Conservation (phyloP, 768 basidiomycete species). For the Lentinula detonsa region DNA sequence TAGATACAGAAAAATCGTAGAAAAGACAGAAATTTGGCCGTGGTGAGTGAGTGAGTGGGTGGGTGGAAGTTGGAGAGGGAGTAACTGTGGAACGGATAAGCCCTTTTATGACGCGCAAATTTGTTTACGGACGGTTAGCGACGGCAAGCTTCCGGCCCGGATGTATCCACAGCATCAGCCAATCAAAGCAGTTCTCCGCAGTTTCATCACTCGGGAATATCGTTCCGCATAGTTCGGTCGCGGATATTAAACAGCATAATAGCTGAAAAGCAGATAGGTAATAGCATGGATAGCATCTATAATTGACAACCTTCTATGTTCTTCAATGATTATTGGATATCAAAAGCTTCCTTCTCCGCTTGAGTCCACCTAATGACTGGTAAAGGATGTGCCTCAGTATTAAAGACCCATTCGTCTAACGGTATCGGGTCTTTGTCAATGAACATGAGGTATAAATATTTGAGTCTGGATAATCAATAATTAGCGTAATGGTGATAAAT, state of each 20-base stretch:
- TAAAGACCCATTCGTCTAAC: constrained; percentile 54
- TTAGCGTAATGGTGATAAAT: not conserved
- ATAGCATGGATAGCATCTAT: not conserved
- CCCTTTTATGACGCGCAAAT: not conserved
- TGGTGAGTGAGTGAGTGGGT: not conserved
- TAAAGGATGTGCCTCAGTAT: constrained; percentile 73
- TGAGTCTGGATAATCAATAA: constrained; percentile 37
- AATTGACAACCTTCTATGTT: not conserved
- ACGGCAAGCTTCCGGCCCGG: not conserved
- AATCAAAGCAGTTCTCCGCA: not conserved
- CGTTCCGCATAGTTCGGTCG: not conserved
- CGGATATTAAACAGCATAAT: not conserved
- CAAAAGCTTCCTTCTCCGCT: constrained; percentile 2
- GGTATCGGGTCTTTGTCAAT: constrained; percentile 54
- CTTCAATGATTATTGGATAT: not conserved
- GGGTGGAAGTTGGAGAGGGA: not conserved
- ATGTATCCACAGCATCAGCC: not conserved
- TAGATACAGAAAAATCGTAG: not conserved
- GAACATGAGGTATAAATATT: constrained; percentile 72
- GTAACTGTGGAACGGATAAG: not conserved
- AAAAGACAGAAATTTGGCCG: not conserved
- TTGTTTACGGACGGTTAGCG: not conserved
- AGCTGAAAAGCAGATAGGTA: not conserved
- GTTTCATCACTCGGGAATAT: not conserved
- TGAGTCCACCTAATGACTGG: constrained; percentile 41